Evolutionary conservation across 768 basidiomycete genomes (phyloP).

Genomic region (Phaeolepiota aurea): DNA sequence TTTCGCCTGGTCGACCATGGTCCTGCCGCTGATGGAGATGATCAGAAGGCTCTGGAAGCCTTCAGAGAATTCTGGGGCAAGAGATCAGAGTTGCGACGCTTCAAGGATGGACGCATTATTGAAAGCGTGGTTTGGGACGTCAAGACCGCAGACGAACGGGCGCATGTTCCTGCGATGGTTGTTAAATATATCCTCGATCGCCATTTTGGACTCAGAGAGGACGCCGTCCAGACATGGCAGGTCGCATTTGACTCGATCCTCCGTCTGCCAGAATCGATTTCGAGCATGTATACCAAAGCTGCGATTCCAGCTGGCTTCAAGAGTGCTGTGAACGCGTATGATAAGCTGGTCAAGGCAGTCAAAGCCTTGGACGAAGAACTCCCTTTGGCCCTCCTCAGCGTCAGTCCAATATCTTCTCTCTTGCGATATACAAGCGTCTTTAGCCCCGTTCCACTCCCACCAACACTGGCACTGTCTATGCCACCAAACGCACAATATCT

Average conservation of each 20-base stretch:
- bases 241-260: conserved; percentile 48
- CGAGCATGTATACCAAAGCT: conserved; percentile 30
- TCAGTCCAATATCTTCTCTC: conserved; percentile 64
- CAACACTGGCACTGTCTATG: conserved; percentile 38
- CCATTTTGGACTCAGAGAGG: conserved; percentile 62
- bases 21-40: conserved; percentile 61
- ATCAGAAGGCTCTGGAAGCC: conserved; percentile 36
- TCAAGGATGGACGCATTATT: conserved; percentile 89
- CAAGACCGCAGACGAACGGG: conserved; percentile 68
- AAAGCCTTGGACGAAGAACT: conserved; percentile 66
- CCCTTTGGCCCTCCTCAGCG: conserved; percentile 69
- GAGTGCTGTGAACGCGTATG: conserved; percentile 70
- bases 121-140: conserved; percentile 98
- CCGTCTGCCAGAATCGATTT: conserved; percentile 48
- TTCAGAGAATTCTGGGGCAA: conserved; percentile 89
- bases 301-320: conserved; percentile 54
- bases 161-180: conserved; percentile 68
- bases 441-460: conserved; percentile 66
- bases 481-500: conserved; percentile 58
- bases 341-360: conserved; percentile 64
- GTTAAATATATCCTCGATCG: conserved; percentile 63
- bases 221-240: conserved; percentile 52
- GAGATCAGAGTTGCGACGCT: conserved; percentile 87
- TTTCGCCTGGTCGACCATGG: conserved; percentile 90
- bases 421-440: conserved; percentile 83